A percentile compares a stretch with the other conserved stretches of the same genome.
phyloP scores from a whole-genome alignment of 441 rosid species.

The Adansonia grandidieri region DNA sequence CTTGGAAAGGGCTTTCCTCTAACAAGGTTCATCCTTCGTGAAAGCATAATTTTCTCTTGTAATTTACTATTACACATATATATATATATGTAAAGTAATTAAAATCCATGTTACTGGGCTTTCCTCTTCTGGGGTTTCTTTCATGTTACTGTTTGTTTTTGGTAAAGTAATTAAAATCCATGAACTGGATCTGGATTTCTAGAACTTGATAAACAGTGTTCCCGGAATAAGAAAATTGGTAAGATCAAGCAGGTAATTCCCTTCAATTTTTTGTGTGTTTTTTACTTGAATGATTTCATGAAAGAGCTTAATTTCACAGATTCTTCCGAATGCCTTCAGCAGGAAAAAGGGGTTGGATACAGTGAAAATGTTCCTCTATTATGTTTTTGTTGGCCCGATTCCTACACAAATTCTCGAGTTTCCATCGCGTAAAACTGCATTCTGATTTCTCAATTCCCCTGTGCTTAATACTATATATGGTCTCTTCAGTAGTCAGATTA shows the following conservation, averaged over 20 bases:
- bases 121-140: not conserved
- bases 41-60: not conserved
- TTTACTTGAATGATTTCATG: not conserved
- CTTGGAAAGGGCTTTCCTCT: constrained; percentile 63
- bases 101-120: too few relatives aligned
- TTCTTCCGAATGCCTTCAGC: not conserved
- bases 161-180: not conserved
- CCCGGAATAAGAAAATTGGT: not conserved
- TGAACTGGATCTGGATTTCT: constrained; percentile 5
- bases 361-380: not conserved
- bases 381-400: not conserved
- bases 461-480: not conserved
- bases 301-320: not conserved
- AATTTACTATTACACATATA: not conserved
- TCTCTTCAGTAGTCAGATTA: not conserved
- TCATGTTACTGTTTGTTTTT: not conserved
- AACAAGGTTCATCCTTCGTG: constrained; percentile 79
- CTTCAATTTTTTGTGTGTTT: not conserved
- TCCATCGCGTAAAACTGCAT: not conserved
- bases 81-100: not conserved
- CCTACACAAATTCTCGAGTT: not conserved
- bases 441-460: not conserved
- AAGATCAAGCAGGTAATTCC: not conserved
- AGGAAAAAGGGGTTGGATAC: not conserved
- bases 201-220: not conserved